A percentile compares a stretch with the other conserved stretches of the same genome.
Evolutionary conservation across 495 filamentous ascomycete species (phyloP).

Genomic region (Daldinia grandis): DNA sequence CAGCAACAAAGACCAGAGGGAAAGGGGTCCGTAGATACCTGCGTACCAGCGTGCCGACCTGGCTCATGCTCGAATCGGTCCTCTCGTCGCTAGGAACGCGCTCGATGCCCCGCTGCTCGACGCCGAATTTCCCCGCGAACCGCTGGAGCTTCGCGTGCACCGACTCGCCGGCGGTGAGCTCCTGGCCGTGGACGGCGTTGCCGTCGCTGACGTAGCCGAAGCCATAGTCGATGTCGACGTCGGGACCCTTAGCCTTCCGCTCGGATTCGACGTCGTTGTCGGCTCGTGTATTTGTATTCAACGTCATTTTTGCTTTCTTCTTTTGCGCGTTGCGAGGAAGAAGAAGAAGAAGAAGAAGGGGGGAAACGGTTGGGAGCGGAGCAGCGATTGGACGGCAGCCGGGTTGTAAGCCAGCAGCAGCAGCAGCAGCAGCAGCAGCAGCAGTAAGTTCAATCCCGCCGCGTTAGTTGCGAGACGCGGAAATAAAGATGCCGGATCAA

Average conservation of each 20-base stretch:
- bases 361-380: not conserved
- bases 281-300: conserved; percentile 5
- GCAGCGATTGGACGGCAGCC: not conserved
- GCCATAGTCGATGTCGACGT: conserved; percentile 44
- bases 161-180: conserved; percentile 68
- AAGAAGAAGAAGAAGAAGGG: no score
- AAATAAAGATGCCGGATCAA: not conserved
- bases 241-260: conserved; percentile 30
- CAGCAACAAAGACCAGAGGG: not conserved
- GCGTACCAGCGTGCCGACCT: conserved; percentile 79
- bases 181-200: conserved; percentile 68
- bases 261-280: conserved; percentile 42
- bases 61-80: conserved; percentile 69
- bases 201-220: conserved; percentile 58
- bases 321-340: not conserved
- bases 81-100: conserved; percentile 79
- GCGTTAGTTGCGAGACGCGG: not conserved
- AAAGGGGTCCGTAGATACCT: not conserved
- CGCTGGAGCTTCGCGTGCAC: conserved; percentile 73
- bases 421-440: no score
- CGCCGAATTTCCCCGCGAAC: conserved; percentile 70
- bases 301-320: conserved; percentile 22
- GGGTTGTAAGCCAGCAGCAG: not conserved
- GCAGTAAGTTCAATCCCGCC: not conserved
- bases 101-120: conserved; percentile 85